Conservation (phyloP, 768 basidiomycete species). For the Phylloporus rhodoxanthus region DNA sequence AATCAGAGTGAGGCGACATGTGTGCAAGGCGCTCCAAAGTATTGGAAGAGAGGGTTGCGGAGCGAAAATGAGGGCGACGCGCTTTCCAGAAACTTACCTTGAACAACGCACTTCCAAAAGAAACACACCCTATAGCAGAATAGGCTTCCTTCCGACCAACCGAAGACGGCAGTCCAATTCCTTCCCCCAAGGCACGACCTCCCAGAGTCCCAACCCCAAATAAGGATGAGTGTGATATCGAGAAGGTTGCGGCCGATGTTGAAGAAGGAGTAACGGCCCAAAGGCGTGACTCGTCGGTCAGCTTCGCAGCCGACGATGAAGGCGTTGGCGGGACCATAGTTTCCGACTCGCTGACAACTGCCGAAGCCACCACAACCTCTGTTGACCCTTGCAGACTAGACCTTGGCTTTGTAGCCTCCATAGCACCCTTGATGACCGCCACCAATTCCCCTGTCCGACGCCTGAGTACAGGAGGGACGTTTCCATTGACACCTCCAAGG, state of each 20-base stretch:
- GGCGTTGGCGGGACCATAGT: slow-evolving; percentile 10
- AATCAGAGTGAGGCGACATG: slow-evolving; percentile 10
- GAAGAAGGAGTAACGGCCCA: slow-evolving; percentile 11
- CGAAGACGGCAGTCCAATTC: not conserved
- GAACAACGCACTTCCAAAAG: slow-evolving; percentile 36
- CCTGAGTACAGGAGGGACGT: slow-evolving; percentile 59
- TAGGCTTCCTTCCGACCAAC: not conserved
- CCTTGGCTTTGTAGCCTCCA: slow-evolving; percentile 21
- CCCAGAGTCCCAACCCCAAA: slow-evolving; percentile 12
- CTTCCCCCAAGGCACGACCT: slow-evolving; percentile 1
- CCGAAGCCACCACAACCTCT: not conserved
- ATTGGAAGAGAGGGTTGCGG: not conserved
- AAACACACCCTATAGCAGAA: slow-evolving; percentile 35
- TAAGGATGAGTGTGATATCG: slow-evolving; percentile 24
- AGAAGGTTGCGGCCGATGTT: not conserved
- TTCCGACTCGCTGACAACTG: slow-evolving; percentile 1
- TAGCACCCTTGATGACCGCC: slow-evolving; percentile 50
- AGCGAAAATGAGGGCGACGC: slow-evolving; percentile 7
- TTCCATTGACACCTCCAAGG: slow-evolving; percentile 16
- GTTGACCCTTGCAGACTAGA: not conserved
- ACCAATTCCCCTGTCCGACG: slow-evolving; percentile 59
- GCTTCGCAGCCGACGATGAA: not conserved
- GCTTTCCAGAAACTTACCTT: slow-evolving; percentile 13
- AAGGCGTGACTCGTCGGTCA: slow-evolving; percentile 15
- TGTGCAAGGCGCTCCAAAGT: slow-evolving; percentile 2